A percentile compares a stretch with the other conserved stretches of the same genome.
These are phyloP conservation scores for Emiliania huxleyi DNA, from an alignment of 78 protist species.

Conservation along the genomic window DNA sequence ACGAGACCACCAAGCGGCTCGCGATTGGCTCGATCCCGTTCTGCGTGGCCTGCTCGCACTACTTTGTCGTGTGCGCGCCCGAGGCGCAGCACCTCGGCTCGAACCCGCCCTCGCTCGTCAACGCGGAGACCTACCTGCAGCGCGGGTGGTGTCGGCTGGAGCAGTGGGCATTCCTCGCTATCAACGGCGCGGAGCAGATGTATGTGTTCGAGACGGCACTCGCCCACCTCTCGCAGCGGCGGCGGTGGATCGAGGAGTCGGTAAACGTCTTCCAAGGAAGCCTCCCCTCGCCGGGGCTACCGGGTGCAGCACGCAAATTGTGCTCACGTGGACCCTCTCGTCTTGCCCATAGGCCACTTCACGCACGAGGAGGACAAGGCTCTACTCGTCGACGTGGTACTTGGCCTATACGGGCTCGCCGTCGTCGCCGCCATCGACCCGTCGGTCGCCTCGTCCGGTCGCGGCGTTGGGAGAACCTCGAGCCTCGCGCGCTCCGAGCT, in stretches of 20 bases:
- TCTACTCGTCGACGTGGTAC: neutral
- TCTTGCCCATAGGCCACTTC: neutral
- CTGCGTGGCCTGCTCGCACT: neutral
- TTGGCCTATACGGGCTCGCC: neutral
- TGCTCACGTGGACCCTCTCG: no score
- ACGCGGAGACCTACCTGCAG: neutral
- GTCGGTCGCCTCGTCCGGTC: neutral
- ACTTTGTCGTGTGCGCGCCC: neutral
- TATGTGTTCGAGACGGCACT: neutral
- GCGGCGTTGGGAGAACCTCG: neutral
- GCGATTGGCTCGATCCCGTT: neutral
- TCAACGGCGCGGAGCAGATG: neutral
- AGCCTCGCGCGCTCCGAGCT: no score
- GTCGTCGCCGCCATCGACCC: neutral
- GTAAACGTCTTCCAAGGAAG: neutral
- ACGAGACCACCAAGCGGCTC: neutral
- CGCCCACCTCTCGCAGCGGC: neutral
- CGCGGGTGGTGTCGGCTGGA: neutral
- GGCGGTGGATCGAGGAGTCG: neutral
- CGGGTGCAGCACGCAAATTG: no score
- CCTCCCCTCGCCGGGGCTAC: no score
- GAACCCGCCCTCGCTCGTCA: neutral
- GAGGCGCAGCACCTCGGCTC: neutral
- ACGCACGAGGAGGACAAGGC: neutral
- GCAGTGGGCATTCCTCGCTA: neutral